Evolutionary conservation across 129 eudicot genomes (phyloP).

Genomic region (Rutidosis leptorrhynchoides): DNA sequence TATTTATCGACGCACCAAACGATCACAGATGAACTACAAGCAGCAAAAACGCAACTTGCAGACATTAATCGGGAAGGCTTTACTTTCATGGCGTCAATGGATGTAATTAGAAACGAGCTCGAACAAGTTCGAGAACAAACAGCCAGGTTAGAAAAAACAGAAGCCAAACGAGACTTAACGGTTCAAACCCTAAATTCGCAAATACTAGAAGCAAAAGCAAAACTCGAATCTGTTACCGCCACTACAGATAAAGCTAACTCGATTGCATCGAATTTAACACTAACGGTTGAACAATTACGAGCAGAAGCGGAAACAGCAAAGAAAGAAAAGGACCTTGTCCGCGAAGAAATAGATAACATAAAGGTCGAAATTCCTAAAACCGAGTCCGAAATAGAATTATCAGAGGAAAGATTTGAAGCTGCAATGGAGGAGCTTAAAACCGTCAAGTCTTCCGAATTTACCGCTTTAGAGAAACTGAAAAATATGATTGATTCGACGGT

Average conservation of each 20-base stretch:
- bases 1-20: constrained; percentile 20
- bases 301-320: constrained; percentile 54
- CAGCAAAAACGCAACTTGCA: constrained; percentile 49
- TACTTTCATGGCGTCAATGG: constrained; percentile 68
- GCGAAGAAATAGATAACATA: constrained; percentile 44
- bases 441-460: constrained; percentile 51
- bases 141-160: constrained; percentile 40
- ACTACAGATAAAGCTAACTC: constrained; percentile 50
- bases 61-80: constrained; percentile 51
- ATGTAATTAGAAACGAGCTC: constrained; percentile 57
- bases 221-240: constrained; percentile 48
- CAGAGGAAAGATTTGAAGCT: constrained; percentile 51
- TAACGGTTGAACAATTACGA: constrained; percentile 48
- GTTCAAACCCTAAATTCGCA: constrained; percentile 57
- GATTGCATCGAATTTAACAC: constrained; percentile 41
- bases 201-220: constrained; percentile 63
- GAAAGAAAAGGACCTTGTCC: constrained; percentile 39
- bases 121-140: constrained; percentile 39
- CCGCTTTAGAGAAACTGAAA: constrained; percentile 59
- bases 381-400: constrained; percentile 52
- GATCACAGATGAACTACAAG: constrained; percentile 45
- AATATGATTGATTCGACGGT: constrained; percentile 48
- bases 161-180: constrained; percentile 46
- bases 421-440: constrained; percentile 59
- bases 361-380: constrained; percentile 45